Evolutionary conservation across 169 alveolate genomes (phyloP).

Genomic region (Cryptosporidium viatorum): DNA sequence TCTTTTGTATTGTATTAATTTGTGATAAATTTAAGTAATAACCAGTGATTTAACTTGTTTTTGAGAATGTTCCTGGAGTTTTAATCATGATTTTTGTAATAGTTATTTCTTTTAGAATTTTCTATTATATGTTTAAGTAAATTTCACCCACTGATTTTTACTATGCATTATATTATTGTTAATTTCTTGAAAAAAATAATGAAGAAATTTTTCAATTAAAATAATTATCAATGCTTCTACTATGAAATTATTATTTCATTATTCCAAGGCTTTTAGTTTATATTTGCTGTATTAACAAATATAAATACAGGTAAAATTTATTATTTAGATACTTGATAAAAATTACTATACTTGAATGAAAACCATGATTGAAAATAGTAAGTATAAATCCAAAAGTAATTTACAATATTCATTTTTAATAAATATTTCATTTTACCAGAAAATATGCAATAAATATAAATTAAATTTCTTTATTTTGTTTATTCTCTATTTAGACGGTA

Average conservation of each 20-base stretch:
- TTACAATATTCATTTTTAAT: background rate
- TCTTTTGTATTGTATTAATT: background rate
- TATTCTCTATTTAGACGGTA: conserved; percentile 75
- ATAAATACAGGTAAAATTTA: conserved; percentile 76
- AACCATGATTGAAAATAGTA: background rate
- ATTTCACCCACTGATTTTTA: conserved; percentile 81
- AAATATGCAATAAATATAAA: background rate
- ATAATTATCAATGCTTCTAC: conserved; percentile 65
- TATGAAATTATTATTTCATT: conserved; percentile 33
- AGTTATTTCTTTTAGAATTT: conserved; percentile 25
- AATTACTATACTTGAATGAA: background rate
- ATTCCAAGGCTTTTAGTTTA: conserved; percentile 80
- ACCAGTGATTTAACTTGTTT: background rate
- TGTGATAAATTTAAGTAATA: too few relatives aligned
- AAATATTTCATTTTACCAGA: background rate
- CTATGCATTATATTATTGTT: conserved; percentile 76
- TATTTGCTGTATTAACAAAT: conserved; percentile 81
- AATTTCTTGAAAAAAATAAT: conserved; percentile 1
- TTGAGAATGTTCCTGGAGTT: background rate
- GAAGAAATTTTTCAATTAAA: background rate
- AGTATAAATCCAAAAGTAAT: background rate
- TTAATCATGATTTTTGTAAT: background rate
- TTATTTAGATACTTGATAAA: background rate
- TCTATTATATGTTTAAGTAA: conserved; percentile 79
- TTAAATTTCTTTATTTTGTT: conserved; percentile 32